Percentiles rank a stretch among this genome's conserved stretches.
These are phyloP conservation scores for Monosporascus sp. DNA, from an alignment of 2,329 filamentous ascomycete genomes.

Conservation along the genomic window DNA sequence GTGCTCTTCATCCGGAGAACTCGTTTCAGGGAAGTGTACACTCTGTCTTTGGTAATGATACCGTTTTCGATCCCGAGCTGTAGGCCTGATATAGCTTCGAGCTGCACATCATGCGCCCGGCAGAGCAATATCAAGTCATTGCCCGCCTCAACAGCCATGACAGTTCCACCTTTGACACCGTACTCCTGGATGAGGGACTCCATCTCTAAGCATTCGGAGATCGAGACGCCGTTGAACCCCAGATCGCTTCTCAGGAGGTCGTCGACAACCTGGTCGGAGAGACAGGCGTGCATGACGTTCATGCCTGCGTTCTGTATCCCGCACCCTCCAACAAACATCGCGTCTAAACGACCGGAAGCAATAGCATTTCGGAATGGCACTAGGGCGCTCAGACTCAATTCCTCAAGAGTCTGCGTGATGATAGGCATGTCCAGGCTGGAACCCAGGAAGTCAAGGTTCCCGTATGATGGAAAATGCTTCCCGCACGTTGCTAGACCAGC, in stretches of 20 bases:
- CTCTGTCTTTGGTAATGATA: conserved; percentile 75
- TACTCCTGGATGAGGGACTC: conserved; percentile 93
- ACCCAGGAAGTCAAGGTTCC: conserved; percentile 88
- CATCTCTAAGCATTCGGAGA: conserved; percentile 96
- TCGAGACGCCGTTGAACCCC: conserved; percentile 84
- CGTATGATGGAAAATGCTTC: conserved; percentile 95
- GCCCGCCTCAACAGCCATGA: conserved; percentile 95
- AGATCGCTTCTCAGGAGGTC: conserved; percentile 83
- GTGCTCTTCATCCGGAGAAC: conserved; percentile 76
- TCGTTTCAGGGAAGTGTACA: conserved; percentile 73
- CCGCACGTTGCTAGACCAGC: conserved; percentile 84
- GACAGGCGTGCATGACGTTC: conserved; percentile 91
- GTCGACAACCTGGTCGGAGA: conserved; percentile 90
- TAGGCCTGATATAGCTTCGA: conserved; percentile 85
- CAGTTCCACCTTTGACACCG: conserved; percentile 91
- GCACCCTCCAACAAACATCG: conserved; percentile 93
- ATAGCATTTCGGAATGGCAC: conserved; percentile 91
- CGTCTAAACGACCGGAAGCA: conserved; percentile 72
- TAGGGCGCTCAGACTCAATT: conserved; percentile 84
- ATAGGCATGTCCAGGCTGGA: conserved; percentile 90
- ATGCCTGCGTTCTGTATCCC: conserved; percentile 87
- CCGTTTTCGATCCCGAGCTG: conserved; percentile 87
- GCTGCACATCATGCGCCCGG: conserved; percentile 79
- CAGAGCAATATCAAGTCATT: conserved; percentile 90
- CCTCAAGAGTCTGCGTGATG: conserved; percentile 90